phyloP scores from a whole-genome alignment of 306 rosid species.

The Casuarina equisetifolia region DNA sequence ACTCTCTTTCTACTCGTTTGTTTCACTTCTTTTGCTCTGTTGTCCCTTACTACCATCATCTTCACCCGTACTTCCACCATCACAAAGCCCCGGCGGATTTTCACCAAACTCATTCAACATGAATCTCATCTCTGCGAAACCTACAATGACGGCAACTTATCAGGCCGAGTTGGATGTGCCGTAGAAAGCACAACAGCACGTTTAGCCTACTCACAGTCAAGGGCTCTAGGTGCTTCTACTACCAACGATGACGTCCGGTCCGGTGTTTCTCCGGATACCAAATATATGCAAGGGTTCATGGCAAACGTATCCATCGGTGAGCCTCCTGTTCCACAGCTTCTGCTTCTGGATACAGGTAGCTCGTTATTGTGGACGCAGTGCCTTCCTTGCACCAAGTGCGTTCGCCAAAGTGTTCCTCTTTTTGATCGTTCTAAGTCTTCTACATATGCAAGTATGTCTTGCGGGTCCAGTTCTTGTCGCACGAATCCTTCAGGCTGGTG shows the following conservation, averaged over 20 bases:
- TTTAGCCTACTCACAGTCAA: slow-evolving; percentile 29
- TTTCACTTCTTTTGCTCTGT: background rate
- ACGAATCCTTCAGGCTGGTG: background rate
- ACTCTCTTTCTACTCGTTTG: background rate
- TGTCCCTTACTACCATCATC: background rate
- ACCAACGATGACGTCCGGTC: slow-evolving; percentile 2
- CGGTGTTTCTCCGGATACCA: slow-evolving; percentile 4
- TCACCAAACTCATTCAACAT: slow-evolving; percentile 3
- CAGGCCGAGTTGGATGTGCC: background rate
- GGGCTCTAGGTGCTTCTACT: slow-evolving; percentile 15
- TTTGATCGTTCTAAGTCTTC: slow-evolving; percentile 43
- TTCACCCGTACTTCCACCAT: background rate
- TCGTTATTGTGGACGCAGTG: slow-evolving; percentile 44
- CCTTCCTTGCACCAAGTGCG: slow-evolving; percentile 44
- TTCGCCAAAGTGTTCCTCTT: slow-evolving; percentile 4
- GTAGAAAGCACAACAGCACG: slow-evolving; percentile 18
- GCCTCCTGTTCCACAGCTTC: slow-evolving; percentile 48
- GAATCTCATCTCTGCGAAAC: too few species aligned
- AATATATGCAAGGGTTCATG: background rate
- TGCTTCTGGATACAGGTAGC: slow-evolving; percentile 44
- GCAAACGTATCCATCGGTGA: slow-evolving; percentile 51
- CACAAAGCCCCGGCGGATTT: background rate
- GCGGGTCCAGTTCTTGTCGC: background rate
- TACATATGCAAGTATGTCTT: slow-evolving; percentile 14
- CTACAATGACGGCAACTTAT: too few species aligned